Conservation (phyloP, 1,139 yeast species). For the Debaryomyces subglobosus region DNA sequence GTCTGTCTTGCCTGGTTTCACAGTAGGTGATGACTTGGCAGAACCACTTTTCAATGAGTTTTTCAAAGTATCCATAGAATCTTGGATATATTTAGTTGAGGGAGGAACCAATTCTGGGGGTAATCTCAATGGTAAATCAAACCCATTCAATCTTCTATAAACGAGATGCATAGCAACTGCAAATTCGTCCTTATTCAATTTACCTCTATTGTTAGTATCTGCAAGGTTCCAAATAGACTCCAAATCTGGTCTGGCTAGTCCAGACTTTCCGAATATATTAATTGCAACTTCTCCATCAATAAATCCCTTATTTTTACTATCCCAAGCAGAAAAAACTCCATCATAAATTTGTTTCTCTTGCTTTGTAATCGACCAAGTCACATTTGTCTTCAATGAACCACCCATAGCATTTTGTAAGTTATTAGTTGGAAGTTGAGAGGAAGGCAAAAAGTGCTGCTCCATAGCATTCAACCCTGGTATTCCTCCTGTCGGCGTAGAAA, state of each 20-base stretch:
- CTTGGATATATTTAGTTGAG: slow-evolving; percentile 64
- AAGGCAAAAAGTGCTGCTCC: slow-evolving; percentile 79
- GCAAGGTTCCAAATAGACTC: slow-evolving; percentile 89
- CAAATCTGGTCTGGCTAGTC: slow-evolving; percentile 79
- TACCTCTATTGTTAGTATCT: slow-evolving; percentile 71
- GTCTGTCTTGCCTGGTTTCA: slow-evolving; percentile 36
- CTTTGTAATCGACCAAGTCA: slow-evolving; percentile 76
- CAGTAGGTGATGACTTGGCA: slow-evolving; percentile 36
- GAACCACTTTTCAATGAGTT: slow-evolving; percentile 45
- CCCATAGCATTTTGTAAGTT: slow-evolving; percentile 57
- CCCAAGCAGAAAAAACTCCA: slow-evolving; percentile 88
- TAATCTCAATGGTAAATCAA: slow-evolving; percentile 68
- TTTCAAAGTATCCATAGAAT: slow-evolving; percentile 46
- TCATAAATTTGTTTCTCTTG: slow-evolving; percentile 89
- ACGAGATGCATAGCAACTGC: slow-evolving; percentile 85
- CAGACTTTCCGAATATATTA: slow-evolving; percentile 85
- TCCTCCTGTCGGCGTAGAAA: slow-evolving; percentile 71
- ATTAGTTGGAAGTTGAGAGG: slow-evolving; percentile 41
- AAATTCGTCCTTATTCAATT: slow-evolving; percentile 75
- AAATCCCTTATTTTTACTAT: slow-evolving; percentile 63
- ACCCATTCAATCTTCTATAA: slow-evolving; percentile 72
- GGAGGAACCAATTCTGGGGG: slow-evolving; percentile 81
- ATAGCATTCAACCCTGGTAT: slow-evolving; percentile 76
- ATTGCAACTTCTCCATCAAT: slow-evolving; percentile 85
- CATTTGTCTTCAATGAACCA: slow-evolving; percentile 51